These are phyloP conservation scores for Elasticomyces elasticus DNA, from an alignment of 495 filamentous ascomycete species.

Conservation along the genomic window DNA sequence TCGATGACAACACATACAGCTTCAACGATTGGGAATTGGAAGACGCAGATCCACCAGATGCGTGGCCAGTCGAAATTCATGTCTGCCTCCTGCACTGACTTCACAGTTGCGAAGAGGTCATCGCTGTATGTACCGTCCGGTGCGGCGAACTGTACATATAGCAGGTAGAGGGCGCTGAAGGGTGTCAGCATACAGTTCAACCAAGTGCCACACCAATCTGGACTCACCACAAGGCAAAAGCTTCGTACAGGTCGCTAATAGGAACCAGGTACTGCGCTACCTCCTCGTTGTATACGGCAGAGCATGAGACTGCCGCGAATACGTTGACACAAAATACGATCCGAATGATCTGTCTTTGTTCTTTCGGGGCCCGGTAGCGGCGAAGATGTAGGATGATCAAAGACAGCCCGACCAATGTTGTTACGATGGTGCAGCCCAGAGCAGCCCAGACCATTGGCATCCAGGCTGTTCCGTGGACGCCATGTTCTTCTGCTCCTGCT, in stretches of 20 bases:
- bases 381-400: conserved; percentile 11
- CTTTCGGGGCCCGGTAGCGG: conserved; percentile 12
- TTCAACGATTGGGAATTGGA: conserved; percentile 11
- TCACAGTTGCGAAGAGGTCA: conserved; percentile 4
- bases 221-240: conserved; percentile 9
- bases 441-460: conserved; percentile 2
- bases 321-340: conserved; percentile 10
- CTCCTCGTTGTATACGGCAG: conserved; percentile 3
- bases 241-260: conserved; percentile 12
- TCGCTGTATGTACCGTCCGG: conserved; percentile 11
- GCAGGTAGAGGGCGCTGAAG: conserved; percentile 8
- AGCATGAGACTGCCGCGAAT: conserved; percentile 6
- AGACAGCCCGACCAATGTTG: neutral
- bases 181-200: neutral
- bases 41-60: conserved; percentile 12
- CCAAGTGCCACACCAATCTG: neutral
- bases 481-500: conserved; percentile 2
- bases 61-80: conserved; percentile 6
- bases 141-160: conserved; percentile 11
- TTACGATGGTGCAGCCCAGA: neutral
- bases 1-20: neutral
- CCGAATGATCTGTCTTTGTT: conserved; percentile 17
- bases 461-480: conserved; percentile 4
- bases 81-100: neutral
- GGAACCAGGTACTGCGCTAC: conserved; percentile 10